phyloP scores from a whole-genome alignment of 352 stramenopile genomes.

The Pythium rishiriense region DNA sequence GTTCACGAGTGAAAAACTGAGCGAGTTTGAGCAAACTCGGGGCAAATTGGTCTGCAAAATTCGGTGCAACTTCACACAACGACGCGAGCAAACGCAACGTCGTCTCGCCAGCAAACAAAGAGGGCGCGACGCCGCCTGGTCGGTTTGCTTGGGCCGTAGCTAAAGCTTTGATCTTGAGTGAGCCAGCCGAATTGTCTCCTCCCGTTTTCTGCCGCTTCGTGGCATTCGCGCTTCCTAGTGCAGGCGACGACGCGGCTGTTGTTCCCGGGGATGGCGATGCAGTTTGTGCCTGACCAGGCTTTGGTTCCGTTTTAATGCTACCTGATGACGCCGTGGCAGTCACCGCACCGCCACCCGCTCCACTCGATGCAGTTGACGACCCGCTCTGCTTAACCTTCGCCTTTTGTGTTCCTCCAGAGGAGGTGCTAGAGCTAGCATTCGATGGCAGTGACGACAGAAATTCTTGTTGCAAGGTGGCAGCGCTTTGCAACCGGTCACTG shows the following conservation, averaged over 20 bases:
- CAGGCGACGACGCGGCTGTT: constrained; percentile 6
- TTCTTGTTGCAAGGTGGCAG: constrained; percentile 63
- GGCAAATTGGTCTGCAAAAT: constrained; percentile 81
- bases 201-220: constrained; percentile 24
- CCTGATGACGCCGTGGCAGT: constrained; percentile 20
- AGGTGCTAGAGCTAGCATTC: constrained; percentile 11
- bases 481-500: constrained; percentile 75
- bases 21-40: constrained; percentile 78
- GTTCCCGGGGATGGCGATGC: constrained; percentile 10
- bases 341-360: not conserved
- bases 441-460: constrained; percentile 29
- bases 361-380: not conserved
- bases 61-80: constrained; percentile 54
- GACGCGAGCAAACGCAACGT: constrained; percentile 67
- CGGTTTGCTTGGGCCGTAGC: constrained; percentile 23
- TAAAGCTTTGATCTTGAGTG: constrained; percentile 23
- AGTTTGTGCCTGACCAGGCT: constrained; percentile 4
- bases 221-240: constrained; percentile 12
- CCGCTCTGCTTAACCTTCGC: constrained; percentile 38
- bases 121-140: constrained; percentile 31
- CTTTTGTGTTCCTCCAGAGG: constrained; percentile 30
- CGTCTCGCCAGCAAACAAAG: constrained; percentile 68
- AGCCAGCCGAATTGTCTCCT: not conserved
- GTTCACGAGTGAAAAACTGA: constrained; percentile 81
- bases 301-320: constrained; percentile 23